These are phyloP conservation scores for Stropharia rugosoannulata DNA, from an alignment of 768 basidiomycete species.

Conservation along the genomic window DNA sequence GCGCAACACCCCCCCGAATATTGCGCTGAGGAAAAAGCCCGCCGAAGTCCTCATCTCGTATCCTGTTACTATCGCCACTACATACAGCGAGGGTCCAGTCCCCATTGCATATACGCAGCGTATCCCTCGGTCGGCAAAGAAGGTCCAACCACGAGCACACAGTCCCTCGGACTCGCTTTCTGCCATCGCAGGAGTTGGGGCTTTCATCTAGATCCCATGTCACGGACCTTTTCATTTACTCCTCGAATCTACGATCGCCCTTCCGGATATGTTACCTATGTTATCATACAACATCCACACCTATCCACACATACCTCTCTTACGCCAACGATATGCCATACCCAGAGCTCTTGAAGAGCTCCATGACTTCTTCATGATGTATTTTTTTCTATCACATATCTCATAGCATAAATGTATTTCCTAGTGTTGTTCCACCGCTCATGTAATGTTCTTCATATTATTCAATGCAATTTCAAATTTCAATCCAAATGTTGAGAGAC, in stretches of 20 bases:
- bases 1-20: not conserved
- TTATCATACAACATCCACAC: not conserved
- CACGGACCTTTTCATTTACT: not conserved
- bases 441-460: too few relatives aligned
- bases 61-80: constrained; percentile 26
- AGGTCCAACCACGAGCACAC: not conserved
- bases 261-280: not conserved
- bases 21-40: not conserved
- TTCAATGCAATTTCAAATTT: not conserved
- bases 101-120: constrained; percentile 22
- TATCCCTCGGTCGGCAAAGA: constrained; percentile 10
- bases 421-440: not conserved
- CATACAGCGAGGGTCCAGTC: constrained; percentile 22
- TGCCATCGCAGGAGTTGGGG: not conserved
- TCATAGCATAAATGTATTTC: not conserved
- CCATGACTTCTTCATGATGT: not conserved
- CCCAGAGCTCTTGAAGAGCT: constrained; percentile 5
- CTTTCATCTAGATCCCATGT: constrained; percentile 1
- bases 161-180: not conserved
- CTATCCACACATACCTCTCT: not conserved
- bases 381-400: not conserved
- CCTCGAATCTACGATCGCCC: not conserved
- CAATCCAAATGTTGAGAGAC: not conserved
- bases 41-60: constrained; percentile 15
- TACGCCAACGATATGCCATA: not conserved